These are phyloP conservation scores for Exidia glandulosa DNA, from an alignment of 768 basidiomycete species.

Conservation along the genomic window DNA sequence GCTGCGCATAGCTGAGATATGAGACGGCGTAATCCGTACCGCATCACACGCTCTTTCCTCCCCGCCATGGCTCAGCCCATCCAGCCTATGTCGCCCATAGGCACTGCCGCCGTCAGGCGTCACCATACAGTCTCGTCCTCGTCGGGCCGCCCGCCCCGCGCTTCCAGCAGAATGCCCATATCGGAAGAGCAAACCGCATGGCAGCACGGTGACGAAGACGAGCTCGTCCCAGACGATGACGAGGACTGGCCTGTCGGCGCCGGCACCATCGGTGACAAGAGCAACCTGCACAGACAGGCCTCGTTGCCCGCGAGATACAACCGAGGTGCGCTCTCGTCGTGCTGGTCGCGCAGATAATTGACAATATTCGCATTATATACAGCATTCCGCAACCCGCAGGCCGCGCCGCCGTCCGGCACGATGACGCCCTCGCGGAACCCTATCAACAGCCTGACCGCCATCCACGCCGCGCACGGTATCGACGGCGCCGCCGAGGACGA, in stretches of 20 bases:
- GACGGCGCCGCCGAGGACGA: slow-evolving; percentile 68
- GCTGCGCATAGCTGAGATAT: no score
- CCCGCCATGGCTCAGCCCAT: not conserved
- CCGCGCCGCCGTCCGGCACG: slow-evolving; percentile 34
- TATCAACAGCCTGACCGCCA: slow-evolving; percentile 74
- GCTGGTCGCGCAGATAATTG: slow-evolving; percentile 9
- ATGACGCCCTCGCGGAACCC: slow-evolving; percentile 47
- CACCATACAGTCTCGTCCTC: slow-evolving; percentile 77
- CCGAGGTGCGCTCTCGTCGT: slow-evolving; percentile 35
- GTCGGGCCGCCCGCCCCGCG: slow-evolving; percentile 46
- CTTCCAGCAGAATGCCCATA: slow-evolving; percentile 49
- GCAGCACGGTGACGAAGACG: slow-evolving; percentile 60
- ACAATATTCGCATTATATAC: not conserved
- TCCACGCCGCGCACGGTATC: slow-evolving; percentile 50
- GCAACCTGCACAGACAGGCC: slow-evolving; percentile 60
- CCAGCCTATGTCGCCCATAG: not conserved
- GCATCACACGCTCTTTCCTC: no score
- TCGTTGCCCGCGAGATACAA: slow-evolving; percentile 75
- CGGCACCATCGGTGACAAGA: slow-evolving; percentile 76
- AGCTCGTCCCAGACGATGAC: slow-evolving; percentile 58
- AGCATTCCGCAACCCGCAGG: slow-evolving; percentile 4
- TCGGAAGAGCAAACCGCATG: slow-evolving; percentile 55
- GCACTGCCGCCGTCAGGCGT: slow-evolving; percentile 39
- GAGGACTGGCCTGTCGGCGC: slow-evolving; percentile 58
- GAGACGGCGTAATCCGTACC: no score